These are phyloP conservation scores for Hydnomerulius pinastri DNA, from an alignment of 768 basidiomycete species.

Conservation along the genomic window DNA sequence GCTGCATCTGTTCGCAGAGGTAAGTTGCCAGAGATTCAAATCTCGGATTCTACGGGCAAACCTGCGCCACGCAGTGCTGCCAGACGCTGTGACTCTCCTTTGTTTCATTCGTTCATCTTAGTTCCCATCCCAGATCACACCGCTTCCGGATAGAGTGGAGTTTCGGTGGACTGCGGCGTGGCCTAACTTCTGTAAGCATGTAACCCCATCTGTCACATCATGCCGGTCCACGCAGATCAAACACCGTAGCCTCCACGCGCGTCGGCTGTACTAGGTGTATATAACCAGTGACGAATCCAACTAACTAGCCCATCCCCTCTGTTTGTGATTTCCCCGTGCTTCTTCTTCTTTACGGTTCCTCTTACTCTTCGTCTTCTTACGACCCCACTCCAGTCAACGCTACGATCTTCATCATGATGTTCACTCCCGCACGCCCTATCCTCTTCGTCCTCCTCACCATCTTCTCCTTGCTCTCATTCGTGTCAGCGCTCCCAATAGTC, in stretches of 20 bases:
- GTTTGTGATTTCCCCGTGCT: not conserved
- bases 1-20: not conserved
- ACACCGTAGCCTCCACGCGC: not conserved
- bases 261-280: constrained; percentile 16
- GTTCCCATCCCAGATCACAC: not conserved
- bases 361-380: not conserved
- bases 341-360: not conserved
- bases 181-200: not conserved
- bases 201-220: not conserved
- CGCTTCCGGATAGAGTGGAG: not conserved
- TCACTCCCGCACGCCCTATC: constrained; percentile 4
- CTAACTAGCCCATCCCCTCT: not conserved
- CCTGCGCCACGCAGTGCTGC: not conserved
- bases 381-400: not conserved
- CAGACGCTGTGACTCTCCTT: not conserved
- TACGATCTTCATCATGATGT: constrained; percentile 25
- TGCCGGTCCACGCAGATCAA: not conserved
- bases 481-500: constrained; percentile 31
- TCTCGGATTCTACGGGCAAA: no score
- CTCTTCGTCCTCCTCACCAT: constrained; percentile 15
- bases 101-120: no score
- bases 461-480: constrained; percentile 27
- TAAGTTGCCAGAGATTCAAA: not conserved
- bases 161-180: not conserved
- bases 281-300: constrained; percentile 6